Base-by-base conservation (phyloP, 1,284 basidiomycete species). In the Sphaerobolus stellatus region DNA sequence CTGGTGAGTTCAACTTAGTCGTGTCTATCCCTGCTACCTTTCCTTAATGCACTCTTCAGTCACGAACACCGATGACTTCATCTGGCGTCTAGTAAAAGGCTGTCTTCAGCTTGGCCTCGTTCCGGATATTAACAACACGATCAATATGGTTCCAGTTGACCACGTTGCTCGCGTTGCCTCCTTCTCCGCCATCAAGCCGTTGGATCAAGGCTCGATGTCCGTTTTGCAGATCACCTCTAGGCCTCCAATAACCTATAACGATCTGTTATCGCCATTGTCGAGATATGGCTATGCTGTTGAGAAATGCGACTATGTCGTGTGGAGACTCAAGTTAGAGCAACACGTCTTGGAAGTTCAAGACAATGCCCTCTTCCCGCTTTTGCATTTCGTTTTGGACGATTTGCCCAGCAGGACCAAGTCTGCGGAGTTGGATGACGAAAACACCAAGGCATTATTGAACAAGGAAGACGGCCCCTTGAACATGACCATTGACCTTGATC, bases 61-160 rank as follows among this genome's bases (percentile, higher is more conserved):
- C 2, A 98, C 95, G 27, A 99, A 99, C 74, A 99, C 97, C 33
- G 97, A 99, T 65, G 97, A 99, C 71, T 99, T 99, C 73, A 83
- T 99, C 54, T 98, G 96, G 95, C 85, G 97, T 20, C 78, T 99
- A 68, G 92, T 98, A 68, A 99, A 99, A 73, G 97, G 97, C 24
- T 98, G 94, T 68, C 81, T 97, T 46, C 97, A 99, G 71, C 86
- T 99, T 5, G 96, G 96, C 2, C 82, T 94, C 41, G 86, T 95
- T 2, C 97, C 97, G 1, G 92, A 99, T 68, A 98, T 99, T 71
- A 94, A 98, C 78, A 99, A 99, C 74, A 90, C 92, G 3, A 82
- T 99, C 67, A 99, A 99, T 74, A 96, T 98, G 91, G 92, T 95
- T 18, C 97, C 97, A 0, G 97, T 99, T 27, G 92, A 99, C 71